phyloP scores from a whole-genome alignment of 2,329 filamentous ascomycete species.

The Aspergillus sp. region DNA sequence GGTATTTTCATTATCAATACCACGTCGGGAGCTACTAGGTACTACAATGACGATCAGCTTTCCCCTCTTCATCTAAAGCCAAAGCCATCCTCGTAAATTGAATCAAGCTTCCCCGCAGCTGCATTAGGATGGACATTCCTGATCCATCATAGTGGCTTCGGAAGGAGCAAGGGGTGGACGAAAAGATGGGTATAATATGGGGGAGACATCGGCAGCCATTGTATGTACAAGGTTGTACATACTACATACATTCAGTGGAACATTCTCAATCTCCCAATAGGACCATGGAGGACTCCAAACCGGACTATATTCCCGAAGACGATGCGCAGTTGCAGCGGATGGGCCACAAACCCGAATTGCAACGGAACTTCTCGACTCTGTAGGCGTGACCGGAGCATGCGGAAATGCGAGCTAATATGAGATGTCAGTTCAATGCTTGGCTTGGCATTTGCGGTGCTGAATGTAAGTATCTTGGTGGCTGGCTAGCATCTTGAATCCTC shows the following conservation, averaged over 20 bases:
- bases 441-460: slow-evolving; percentile 60
- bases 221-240: background rate
- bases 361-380: slow-evolving; percentile 56
- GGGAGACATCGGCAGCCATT: background rate
- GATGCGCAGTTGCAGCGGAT: slow-evolving; percentile 47
- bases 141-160: slow-evolving; percentile 4
- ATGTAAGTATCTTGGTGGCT: slow-evolving; percentile 28
- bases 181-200: background rate
- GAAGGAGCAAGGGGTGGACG: background rate
- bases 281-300: slow-evolving; percentile 8
- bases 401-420: background rate
- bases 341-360: slow-evolving; percentile 56
- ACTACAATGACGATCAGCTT: too few species aligned
- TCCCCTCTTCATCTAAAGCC: too few species aligned
- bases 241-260: background rate
- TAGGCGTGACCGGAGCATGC: slow-evolving; percentile 9
- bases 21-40: too few species aligned
- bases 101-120: slow-evolving; percentile 7
- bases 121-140: slow-evolving; percentile 11
- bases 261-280: background rate
- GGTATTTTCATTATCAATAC: too few species aligned
- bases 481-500: background rate
- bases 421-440: slow-evolving; percentile 52
- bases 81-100: too few species aligned
- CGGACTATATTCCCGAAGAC: slow-evolving; percentile 23